Evolutionary conservation across 1,284 basidiomycete species (phyloP), one percentile per base, ranked within the genome.

Genomic region (Stygiomarasmius scandens): DNA sequence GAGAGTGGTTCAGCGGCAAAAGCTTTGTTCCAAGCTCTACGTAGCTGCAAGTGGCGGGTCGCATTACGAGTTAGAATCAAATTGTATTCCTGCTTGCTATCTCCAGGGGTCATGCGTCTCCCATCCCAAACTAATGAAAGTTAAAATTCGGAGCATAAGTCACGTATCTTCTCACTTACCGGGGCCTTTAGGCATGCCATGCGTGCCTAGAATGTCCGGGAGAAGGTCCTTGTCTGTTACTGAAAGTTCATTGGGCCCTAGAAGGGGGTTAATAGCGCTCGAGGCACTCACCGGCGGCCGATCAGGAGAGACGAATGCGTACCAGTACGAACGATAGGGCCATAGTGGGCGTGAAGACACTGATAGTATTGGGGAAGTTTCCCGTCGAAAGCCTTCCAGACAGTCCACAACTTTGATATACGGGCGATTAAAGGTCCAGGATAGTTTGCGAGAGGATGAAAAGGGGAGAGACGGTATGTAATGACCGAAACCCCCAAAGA

Each of bases 1-100:
- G 76, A 77, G 1, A 85, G 54, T 1, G 81, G 72, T 4, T 71
- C 64, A 0, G 73, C 66, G 38, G 70, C 77, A 64, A 86, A 79
- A 0, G 74, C 84, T 20, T 75, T 74, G 32, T 77, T 77, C 84
- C 85, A 87, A 2, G 76, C 71, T 55, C 74, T 74, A 27, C 85
- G 75, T 16, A 81, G 74, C 22, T 75, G 38, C 5, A 16, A 6
- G n/a, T 41, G 38, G 38, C 38, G 38, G 8, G 38, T 19, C 38
- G 38, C 5, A 41, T 16, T 41, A 4, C 38, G 11, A 41, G 38
- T 41, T 19, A 41, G 16, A 16, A 41, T 41, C 38, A 41, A n/a
- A 41, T 41, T 19, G 16, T 41, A 41, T 41, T 41, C 38, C n/a
- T 41, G 72, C 0, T 76, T 66, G 54, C 86, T 85, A 10, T 68